Evolutionary conservation across 2,329 filamentous ascomycete species (phyloP), one percentile per base, ranked within the genome.

Genomic region (Lachnellula arida): DNA sequence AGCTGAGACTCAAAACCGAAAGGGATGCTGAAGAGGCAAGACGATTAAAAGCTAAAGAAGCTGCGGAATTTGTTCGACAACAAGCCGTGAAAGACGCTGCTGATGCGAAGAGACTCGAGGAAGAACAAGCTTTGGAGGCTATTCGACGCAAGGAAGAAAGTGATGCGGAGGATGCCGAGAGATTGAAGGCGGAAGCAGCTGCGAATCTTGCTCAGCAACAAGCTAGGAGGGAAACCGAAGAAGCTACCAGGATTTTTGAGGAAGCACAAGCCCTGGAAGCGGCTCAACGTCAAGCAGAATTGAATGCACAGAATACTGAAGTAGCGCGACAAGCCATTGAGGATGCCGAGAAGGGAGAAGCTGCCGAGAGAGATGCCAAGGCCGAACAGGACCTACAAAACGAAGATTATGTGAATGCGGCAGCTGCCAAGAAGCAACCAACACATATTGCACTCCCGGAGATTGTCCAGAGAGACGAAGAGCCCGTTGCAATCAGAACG

Each of bases 271-370:
- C 42, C n/a, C 11, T 14, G 22, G 19, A 44, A 44, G 42, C 17
- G 2, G 19, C 44, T 47, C 46, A 25, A 25, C 25, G 22, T 22
- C 40, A 54, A 39, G 37, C 37, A 6, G 34, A 40, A 51, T 32
- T 47, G 42, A 50, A 49, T 19, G 50, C 42, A 40, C 44, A 55
- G 39, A 32, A 23, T 32, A 28, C 40, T 23, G 54, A 56, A 12
- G 44, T 23, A 19, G 43, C 35, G 4, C 52, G 44, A 43, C 49
- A 49, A 35, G 43, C 42, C 49, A 22, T 47, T 23, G 37, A 49
- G 12, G 42, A 46, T 35, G 39, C 25, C 11, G 46, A 54, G 19
- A 32, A 32, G 9, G 25, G 46, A 7, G 34, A 46, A 50, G 50
- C 25, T 15, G 23, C 19, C 19, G 42, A 12, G 34, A 19, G 49